Base-by-base conservation (phyloP, 2,329 filamentous ascomycete genomes). In the Cryphonectria carpinicola region DNA sequence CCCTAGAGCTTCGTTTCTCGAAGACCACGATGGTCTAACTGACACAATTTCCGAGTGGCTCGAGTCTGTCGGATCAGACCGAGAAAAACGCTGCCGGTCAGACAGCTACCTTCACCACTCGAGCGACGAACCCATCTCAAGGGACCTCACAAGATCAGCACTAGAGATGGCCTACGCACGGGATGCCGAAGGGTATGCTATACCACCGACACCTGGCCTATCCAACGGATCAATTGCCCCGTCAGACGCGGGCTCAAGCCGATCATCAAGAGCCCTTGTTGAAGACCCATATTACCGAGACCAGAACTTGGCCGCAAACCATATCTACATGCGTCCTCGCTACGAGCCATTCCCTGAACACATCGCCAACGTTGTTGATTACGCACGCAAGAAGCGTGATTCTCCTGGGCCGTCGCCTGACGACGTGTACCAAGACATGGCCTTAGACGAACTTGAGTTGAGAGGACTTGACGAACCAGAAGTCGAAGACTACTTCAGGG, bases 81-180 rank as follows among this genome's bases (percentile, higher is more conserved):
- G 73, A 75, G 72, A 77, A 65, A 76, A 72, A 73, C 71, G 71
- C 72, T 77, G 73, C 67, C 74, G 74, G 65, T 78, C 76, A 66
- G 76, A 77, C 72, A 76, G 72, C 72, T 66, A 74, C 74, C 74
- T 77, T 72, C 28, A 66, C 72, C 68, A 68, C 37, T 73, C 70
- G 68, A 65, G 73, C 72, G 68, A 65, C 67, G 74, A 76, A 17
- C 62, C 72, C 70, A 70, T 77, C 62, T 72, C 73, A 69, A 76
- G 75, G 41, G 46, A 71, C 14, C 60, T 70, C 60, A 70, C 73
- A 63, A 73, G 65, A 70, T 76, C 73, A 52, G 73, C 69, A 62
- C 73, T 73, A 39, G 39, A 71, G 66, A 73, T 72, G 68, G 70
- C 63, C 35, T 74, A 54, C 58, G 69, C 56, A 66, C 67, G 66